These are phyloP conservation scores for Urostyla sp. DNA, from an alignment of 73 alveolate species.

Conservation along the genomic window DNA sequence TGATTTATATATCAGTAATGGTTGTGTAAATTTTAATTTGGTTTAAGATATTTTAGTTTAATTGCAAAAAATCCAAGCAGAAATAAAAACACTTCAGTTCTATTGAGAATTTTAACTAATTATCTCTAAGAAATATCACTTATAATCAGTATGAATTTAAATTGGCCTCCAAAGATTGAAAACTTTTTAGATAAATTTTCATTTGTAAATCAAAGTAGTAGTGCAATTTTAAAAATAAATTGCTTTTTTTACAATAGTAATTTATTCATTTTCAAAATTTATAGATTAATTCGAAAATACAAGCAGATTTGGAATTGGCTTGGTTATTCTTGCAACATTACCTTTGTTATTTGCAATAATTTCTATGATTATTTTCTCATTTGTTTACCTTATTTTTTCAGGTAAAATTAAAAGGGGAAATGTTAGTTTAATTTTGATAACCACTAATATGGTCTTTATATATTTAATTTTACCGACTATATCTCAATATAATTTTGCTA, in stretches of 20 bases:
- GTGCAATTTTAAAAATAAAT: not conserved
- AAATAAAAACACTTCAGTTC: not conserved
- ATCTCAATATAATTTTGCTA: slow-evolving; percentile 1
- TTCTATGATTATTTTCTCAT: not conserved
- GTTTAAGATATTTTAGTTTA: not conserved
- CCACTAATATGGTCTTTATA: slow-evolving; percentile 8
- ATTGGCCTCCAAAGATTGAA: not conserved
- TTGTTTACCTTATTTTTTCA: not conserved
- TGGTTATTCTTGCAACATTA: not conserved
- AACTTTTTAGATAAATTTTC: not conserved
- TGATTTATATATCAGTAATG: not conserved
- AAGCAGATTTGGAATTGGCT: slow-evolving; percentile 4
- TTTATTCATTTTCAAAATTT: too few relatives aligned
- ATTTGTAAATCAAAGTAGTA: not conserved
- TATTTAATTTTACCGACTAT: slow-evolving; percentile 5
- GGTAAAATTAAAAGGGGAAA: not conserved
- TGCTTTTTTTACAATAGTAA: not conserved
- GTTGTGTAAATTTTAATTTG: not conserved
- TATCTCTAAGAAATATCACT: not conserved
- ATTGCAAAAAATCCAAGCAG: slow-evolving; percentile 11
- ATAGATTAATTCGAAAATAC: not conserved
- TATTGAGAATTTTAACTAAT: slow-evolving; percentile 16
- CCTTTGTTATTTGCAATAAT: not conserved
- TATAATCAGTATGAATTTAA: not conserved
- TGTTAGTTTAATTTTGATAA: not conserved